Percentiles rank a stretch among this genome's conserved stretches.
Conservation (phyloP, 164 flowering plant genomes). For the Umbilicus rupestris region DNA sequence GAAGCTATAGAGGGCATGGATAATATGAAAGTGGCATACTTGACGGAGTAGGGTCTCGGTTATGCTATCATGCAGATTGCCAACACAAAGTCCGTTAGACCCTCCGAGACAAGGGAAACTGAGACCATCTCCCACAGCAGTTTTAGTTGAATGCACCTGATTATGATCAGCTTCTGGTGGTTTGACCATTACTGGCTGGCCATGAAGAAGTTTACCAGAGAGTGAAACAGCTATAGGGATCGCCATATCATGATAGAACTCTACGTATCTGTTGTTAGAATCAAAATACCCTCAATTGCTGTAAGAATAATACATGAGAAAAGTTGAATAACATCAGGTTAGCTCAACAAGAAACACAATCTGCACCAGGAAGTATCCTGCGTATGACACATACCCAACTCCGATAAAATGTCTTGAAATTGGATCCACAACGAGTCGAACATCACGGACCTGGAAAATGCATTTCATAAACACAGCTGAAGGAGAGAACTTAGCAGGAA, state of each 20-base stretch:
- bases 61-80: background rate
- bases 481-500: background rate
- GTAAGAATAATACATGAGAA: background rate
- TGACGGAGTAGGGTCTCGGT: background rate
- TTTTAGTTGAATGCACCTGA: background rate
- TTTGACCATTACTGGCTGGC: slow-evolving; percentile 6
- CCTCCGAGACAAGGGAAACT: background rate
- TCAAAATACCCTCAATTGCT: background rate
- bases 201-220: slow-evolving; percentile 5
- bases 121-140: background rate
- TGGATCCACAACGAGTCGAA: slow-evolving; percentile 85
- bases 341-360: background rate
- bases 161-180: background rate
- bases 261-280: background rate
- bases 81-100: background rate
- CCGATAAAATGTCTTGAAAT: slow-evolving; percentile 93
- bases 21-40: background rate
- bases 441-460: slow-evolving; percentile 82
- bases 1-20: background rate
- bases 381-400: slow-evolving; percentile 70
- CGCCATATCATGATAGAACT: background rate
- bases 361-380: background rate
- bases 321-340: background rate
- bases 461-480: background rate
- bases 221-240: slow-evolving; percentile 6